Base-by-base conservation (phyloP, 2,329 filamentous ascomycete genomes). In the Fusarium verrucosum region DNA sequence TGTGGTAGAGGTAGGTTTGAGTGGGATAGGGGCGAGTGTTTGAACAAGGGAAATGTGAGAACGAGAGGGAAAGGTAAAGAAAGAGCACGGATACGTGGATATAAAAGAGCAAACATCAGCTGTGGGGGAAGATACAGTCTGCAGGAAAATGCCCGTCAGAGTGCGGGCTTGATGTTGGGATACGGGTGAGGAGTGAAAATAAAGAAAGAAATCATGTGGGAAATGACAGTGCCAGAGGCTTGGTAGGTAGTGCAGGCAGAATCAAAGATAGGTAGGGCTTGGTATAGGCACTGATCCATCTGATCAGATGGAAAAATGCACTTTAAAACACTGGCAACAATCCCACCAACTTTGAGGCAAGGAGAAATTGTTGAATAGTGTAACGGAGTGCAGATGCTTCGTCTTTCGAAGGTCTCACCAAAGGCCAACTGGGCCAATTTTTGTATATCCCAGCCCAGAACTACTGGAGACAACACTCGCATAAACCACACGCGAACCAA, bases 161-260 rank as follows among this genome's bases (percentile, higher is more conserved):
- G 37, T 20, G 59, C 37, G 19, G 54, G 38, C 33, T 58, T 50
- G 42, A 50, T 38, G 37, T 40, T 42, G 40, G 30, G 41, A 47
- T 45, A 54, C 40, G 44, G 26, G 30, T 26, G 14, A 33, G 10
- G 23, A 69, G 54, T 70, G 52, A 56, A 32, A 42, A 41, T 19
- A 38, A 38, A 41, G 26, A 20, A 60, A 50, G 20, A 20, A n/a
- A 40, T 23, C 25, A 45, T 37, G 35, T 41, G 40, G 32, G 26
- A 28, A 23, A 36, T 51, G 54, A 46, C 45, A 63, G 37, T 50
- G 45, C 26, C n/a, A 11, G 26, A 51, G 35, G 44, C 22, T 43
- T 46, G 32, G 17, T 10, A n/a, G n/a, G 42, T 32, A 22, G 11
- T 43, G 32, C 22, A 43, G 26, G 32, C 17, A 20, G 16, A 38